phyloP scores from a whole-genome alignment of 805 yeast species.

The Ogataea salicorniae region DNA sequence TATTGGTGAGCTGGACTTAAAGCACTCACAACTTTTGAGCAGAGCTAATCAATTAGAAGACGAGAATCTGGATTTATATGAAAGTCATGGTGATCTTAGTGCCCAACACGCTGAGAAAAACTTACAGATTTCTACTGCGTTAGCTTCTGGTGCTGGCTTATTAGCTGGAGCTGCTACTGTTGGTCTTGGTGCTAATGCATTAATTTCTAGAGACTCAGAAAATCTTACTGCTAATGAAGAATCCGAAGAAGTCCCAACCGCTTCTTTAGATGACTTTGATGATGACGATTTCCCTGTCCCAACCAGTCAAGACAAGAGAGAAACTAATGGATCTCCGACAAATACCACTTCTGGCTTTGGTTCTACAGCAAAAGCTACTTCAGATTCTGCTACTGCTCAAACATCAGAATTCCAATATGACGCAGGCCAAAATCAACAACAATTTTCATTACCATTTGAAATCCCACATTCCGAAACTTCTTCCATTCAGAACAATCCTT shows the following conservation, averaged over 20 bases:
- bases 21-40: constrained; percentile 19
- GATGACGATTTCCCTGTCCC: constrained; percentile 20
- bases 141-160: constrained; percentile 24
- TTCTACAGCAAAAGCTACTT: constrained; percentile 14
- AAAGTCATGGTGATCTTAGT: constrained; percentile 26
- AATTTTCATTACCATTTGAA: constrained; percentile 34
- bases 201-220: background rate
- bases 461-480: constrained; percentile 83
- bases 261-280: constrained; percentile 28
- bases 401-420: constrained; percentile 40
- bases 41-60: constrained; percentile 27
- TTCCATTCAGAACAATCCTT: constrained; percentile 88
- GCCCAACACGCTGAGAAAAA: constrained; percentile 29
- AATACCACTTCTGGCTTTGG: constrained; percentile 19
- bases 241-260: constrained; percentile 29
- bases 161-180: constrained; percentile 21
- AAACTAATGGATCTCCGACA: constrained; percentile 17
- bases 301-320: constrained; percentile 12
- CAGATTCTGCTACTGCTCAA: constrained; percentile 42
- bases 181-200: constrained; percentile 11
- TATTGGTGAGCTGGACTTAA: constrained; percentile 24
- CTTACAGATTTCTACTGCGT: constrained; percentile 25
- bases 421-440: constrained; percentile 19
- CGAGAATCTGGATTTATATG: constrained; percentile 39
- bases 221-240: constrained; percentile 1